Base-by-base conservation (phyloP, 2,329 filamentous ascomycete genomes). In the Colletotrichum filicis region DNA sequence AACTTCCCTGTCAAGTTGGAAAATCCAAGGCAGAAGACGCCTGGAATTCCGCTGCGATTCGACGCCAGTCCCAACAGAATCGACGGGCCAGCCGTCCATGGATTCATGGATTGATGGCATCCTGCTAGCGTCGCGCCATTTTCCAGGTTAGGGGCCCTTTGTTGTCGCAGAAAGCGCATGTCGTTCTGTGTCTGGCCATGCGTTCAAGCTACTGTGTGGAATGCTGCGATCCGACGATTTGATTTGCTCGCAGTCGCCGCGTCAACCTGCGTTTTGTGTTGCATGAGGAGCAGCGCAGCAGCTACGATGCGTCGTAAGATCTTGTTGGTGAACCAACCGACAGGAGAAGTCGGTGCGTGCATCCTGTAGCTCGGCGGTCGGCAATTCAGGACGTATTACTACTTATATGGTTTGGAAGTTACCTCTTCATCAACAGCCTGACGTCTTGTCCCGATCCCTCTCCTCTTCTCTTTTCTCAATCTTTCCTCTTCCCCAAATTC, bases 241-340 rank as follows among this genome's bases (percentile, higher is more conserved):
- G 56, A 71, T 73, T 73, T 61, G 71, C 28, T 68, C 32, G 55
- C 24, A 42, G 56, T 73, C 66, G 68, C 60, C 60, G 35, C 24
- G 71, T 70, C 60, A 70, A 66, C 71, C 9, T 61, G 67, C 67
- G 37, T 42, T 49, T 49, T n/a, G 8, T n/a, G 19, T 22, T 49
- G 42, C 42, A 49, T 22, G 58, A 35, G 37, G 30, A 28, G 55
- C 55, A 42, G 35, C 35, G 30, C 8, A 32, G 30, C 30, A 42
- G 35, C 26, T 19, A 28, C 28, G 63, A 68, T 53, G 70, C 55
- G 35, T 73, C 35, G 55, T 42, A 65, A 60, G 26, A 52, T 52
- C 19, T 22, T 53, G 22, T 19, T 22, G 11, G 19, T 42, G 24
- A 24, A 46, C n/a, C 49, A 35, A 11, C 46, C 26, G 32, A 16